Evolutionary conservation across 2,329 filamentous ascomycete species (phyloP).

Genomic region (Fusarium irregulare): DNA sequence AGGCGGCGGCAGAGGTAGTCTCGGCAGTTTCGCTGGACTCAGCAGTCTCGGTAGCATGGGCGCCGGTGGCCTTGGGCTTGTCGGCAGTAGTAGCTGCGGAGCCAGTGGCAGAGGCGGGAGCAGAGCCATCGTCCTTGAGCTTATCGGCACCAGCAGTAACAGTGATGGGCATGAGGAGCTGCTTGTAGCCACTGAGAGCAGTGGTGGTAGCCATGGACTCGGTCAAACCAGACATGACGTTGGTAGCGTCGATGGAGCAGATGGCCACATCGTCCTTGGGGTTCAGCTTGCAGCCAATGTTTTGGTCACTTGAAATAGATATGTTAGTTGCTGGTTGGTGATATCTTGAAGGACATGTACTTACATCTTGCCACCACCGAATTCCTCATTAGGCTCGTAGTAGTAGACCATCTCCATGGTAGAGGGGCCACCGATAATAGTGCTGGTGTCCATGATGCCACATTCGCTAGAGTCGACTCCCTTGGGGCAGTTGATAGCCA

Average conservation of each 20-base stretch:
- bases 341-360: neutral
- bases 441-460: slow-evolving; percentile 44
- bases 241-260: slow-evolving; percentile 37
- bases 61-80: slow-evolving; percentile 26
- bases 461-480: slow-evolving; percentile 41
- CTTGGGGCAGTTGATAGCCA: slow-evolving; percentile 44
- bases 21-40: slow-evolving; percentile 16
- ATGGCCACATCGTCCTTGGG: slow-evolving; percentile 38
- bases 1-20: slow-evolving; percentile 5
- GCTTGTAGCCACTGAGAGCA: slow-evolving; percentile 31
- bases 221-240: neutral
- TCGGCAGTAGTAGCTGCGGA: slow-evolving; percentile 34
- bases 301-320: slow-evolving; percentile 27
- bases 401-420: slow-evolving; percentile 17
- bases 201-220: slow-evolving; percentile 1
- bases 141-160: slow-evolving; percentile 55
- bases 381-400: slow-evolving; percentile 11
- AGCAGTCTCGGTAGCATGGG: slow-evolving; percentile 25
- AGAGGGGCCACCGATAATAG: slow-evolving; percentile 37
- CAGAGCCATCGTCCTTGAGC: slow-evolving; percentile 38
- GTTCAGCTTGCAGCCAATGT: slow-evolving; percentile 44
- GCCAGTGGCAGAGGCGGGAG: slow-evolving; percentile 22
- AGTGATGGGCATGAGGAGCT: slow-evolving; percentile 47
- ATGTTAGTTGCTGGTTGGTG: neutral
- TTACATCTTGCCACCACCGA: slow-evolving; percentile 35